These are phyloP conservation scores for Trichoderma orchidacearum DNA, from an alignment of 495 filamentous ascomycete genomes.

Conservation along the genomic window DNA sequence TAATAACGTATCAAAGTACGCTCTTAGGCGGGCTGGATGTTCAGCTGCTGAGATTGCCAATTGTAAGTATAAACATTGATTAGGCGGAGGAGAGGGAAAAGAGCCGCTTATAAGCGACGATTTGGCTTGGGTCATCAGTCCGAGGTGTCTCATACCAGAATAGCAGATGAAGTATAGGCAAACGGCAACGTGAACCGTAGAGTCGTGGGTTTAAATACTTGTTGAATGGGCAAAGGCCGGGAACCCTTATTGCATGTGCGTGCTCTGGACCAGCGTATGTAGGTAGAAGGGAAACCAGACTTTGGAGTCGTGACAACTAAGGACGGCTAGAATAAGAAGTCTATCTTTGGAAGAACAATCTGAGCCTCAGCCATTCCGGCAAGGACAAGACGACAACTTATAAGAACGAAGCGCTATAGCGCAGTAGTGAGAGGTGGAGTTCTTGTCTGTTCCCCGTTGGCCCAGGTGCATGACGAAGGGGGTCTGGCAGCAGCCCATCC, in stretches of 20 bases:
- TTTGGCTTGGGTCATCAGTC: too few species aligned
- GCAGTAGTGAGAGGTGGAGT: background rate
- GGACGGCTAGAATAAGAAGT: background rate
- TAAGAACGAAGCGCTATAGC: background rate
- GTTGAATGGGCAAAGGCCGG: too few species aligned
- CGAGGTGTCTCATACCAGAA: background rate
- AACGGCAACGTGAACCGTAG: background rate
- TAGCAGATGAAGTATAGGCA: background rate
- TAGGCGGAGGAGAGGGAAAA: background rate
- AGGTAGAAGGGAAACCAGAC: too few species aligned
- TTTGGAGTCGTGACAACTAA: too few species aligned
- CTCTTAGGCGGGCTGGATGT: background rate
- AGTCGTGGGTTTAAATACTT: too few species aligned
- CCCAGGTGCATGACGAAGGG: background rate
- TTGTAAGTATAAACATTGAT: background rate
- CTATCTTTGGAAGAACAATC: background rate
- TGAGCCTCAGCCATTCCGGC: background rate
- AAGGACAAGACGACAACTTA: background rate
- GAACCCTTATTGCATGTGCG: too few species aligned
- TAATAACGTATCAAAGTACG: background rate
- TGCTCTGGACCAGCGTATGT: too few species aligned
- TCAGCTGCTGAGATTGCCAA: background rate
- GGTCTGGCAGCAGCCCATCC: background rate
- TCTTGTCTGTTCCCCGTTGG: background rate
- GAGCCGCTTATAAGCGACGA: background rate